Conservation (phyloP, 202 grass and related monocot species). For the Musa balbisiana region DNA sequence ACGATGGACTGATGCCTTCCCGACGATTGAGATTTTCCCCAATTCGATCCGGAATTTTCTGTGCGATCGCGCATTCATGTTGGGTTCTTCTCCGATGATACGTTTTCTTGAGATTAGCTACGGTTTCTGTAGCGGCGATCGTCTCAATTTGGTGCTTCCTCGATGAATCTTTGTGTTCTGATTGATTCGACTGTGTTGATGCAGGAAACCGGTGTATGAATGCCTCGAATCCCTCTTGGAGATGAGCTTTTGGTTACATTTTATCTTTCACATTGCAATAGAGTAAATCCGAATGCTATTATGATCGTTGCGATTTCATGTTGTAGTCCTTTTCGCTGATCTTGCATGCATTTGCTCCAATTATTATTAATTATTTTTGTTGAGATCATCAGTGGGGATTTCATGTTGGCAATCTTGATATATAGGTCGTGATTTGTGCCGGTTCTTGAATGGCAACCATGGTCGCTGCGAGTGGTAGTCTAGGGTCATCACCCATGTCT, state of each 20-base stretch:
- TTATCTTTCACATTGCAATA: conserved; percentile 4
- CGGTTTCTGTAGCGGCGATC: background rate
- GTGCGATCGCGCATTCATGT: background rate
- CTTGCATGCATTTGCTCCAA: background rate
- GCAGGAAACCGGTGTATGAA: background rate
- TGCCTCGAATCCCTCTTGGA: background rate
- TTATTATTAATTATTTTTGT: background rate
- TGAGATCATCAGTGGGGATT: background rate
- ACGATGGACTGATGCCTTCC: background rate
- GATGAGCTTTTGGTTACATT: background rate
- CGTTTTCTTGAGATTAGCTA: background rate
- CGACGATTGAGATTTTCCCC: background rate
- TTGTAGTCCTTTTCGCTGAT: background rate
- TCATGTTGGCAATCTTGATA: background rate
- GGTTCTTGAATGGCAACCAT: conserved; percentile 14
- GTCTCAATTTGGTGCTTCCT: background rate
- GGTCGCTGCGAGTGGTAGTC: background rate
- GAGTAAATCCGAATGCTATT: background rate
- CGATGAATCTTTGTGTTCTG: conserved; percentile 1
- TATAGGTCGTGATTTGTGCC: background rate
- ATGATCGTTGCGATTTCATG: background rate
- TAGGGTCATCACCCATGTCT: conserved; percentile 2
- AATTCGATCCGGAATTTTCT: background rate
- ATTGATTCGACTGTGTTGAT: background rate
- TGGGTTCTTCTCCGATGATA: background rate